These are phyloP conservation scores for Spergularia marina DNA, from an alignment of 148 eudicot species.

Conservation along the genomic window DNA sequence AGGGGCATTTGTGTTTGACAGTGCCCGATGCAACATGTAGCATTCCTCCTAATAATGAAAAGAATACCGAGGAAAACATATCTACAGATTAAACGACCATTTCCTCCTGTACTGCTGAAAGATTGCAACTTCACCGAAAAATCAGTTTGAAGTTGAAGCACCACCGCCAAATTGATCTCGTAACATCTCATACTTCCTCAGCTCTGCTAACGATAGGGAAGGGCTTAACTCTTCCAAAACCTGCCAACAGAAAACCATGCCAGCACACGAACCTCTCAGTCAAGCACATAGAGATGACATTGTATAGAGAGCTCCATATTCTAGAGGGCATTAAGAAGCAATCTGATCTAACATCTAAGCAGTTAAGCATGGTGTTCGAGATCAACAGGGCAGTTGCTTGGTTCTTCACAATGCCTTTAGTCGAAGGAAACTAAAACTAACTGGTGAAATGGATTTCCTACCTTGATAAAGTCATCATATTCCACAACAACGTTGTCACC, in stretches of 20 bases:
- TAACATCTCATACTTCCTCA: constrained; percentile 71
- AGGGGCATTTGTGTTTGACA: too few relatives aligned
- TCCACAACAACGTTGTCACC: constrained; percentile 58
- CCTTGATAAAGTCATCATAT: constrained; percentile 82
- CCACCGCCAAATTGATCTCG: constrained; percentile 91
- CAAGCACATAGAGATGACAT: too few relatives aligned
- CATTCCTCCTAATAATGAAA: too few relatives aligned
- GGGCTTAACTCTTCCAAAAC: constrained; percentile 80
- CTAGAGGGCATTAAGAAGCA: too few relatives aligned
- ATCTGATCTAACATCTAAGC: too few relatives aligned
- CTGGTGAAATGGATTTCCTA: constrained; percentile 19
- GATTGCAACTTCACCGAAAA: background rate
- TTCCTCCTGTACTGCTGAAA: background rate
- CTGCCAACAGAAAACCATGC: constrained; percentile 38
- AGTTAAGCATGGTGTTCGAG: background rate
- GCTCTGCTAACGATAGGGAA: constrained; percentile 83
- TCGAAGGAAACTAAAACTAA: background rate
- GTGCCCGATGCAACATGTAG: too few relatives aligned
- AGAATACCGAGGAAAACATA: background rate
- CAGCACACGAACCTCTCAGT: background rate
- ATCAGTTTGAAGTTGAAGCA: constrained; percentile 42
- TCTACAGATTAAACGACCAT: background rate
- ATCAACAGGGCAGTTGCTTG: background rate
- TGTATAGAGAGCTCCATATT: too few relatives aligned
- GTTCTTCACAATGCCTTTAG: background rate